Evolutionary conservation across 2,329 filamentous ascomycete species (phyloP).

Genomic region (Chaetomiaceae sp.): DNA sequence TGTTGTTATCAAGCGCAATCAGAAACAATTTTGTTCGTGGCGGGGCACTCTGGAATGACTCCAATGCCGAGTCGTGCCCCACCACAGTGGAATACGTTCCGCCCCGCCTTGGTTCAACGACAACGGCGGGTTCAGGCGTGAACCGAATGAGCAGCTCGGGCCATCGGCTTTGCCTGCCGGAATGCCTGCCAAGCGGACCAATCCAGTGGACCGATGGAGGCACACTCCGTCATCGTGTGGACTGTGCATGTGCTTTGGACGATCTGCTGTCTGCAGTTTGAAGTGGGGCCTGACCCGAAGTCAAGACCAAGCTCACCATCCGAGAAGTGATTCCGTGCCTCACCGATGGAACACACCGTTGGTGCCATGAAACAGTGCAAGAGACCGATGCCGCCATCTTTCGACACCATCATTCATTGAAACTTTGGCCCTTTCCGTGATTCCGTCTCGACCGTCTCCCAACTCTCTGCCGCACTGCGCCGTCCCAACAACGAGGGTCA

Average conservation of each 20-base stretch:
- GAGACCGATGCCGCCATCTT: not conserved
- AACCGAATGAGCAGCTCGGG: not conserved
- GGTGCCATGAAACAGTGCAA: not conserved
- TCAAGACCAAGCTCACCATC: not conserved
- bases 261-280: too few relatives aligned
- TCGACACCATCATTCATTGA: too few relatives aligned
- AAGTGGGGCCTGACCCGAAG: conserved; percentile 6
- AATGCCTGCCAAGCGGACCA: not conserved
- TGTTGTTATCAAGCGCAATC: not conserved
- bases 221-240: conserved; percentile 19
- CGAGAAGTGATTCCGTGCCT: not conserved
- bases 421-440: too few relatives aligned
- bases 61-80: conserved; percentile 22
- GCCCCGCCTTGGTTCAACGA: not conserved
- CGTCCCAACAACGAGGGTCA: not conserved
- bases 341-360: conserved; percentile 9
- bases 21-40: conserved; percentile 20
- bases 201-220: conserved; percentile 4
- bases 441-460: not conserved
- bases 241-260: conserved; percentile 4
- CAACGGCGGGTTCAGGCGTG: too few relatives aligned
- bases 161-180: conserved; percentile 3
- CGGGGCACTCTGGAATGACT: conserved; percentile 22
- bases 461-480: not conserved
- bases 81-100: conserved; percentile 16